These are phyloP conservation scores for Fusarium tricinctum DNA, from an alignment of 2,329 filamentous ascomycete species.

Conservation along the genomic window DNA sequence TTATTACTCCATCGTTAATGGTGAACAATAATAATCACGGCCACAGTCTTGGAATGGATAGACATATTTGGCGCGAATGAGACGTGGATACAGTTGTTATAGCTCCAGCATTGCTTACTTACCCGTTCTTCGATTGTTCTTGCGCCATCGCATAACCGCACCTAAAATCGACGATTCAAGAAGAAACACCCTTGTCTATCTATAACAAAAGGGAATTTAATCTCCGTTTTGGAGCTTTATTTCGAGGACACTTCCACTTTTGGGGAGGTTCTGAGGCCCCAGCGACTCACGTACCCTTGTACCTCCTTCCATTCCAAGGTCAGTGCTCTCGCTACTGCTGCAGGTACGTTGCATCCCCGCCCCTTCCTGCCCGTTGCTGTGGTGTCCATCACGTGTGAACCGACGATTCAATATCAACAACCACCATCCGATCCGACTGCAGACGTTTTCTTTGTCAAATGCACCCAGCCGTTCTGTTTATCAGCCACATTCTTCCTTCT, in stretches of 20 bases:
- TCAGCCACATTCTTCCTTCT: conserved; percentile 26
- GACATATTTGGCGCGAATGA: conserved; percentile 3
- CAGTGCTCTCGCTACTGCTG: conserved; percentile 40
- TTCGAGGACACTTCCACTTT: conserved; percentile 33
- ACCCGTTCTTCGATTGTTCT: neutral
- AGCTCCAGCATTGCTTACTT: neutral
- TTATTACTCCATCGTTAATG: neutral
- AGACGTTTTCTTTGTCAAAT: conserved; percentile 4
- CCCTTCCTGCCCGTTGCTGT: conserved; percentile 49
- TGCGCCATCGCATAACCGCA: neutral
- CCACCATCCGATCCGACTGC: conserved; percentile 17
- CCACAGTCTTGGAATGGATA: conserved; percentile 4
- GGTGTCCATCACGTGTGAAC: conserved; percentile 53
- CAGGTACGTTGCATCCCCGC: conserved; percentile 44
- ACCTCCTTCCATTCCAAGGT: conserved; percentile 36
- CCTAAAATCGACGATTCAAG: conserved; percentile 26
- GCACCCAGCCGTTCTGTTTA: conserved; percentile 23
- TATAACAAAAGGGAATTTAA: conserved; percentile 37
- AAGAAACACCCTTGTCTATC: conserved; percentile 12
- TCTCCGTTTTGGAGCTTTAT: conserved; percentile 27
- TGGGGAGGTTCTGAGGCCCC: conserved; percentile 10
- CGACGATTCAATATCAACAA: conserved; percentile 47
- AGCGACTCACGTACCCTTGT: conserved; percentile 25
- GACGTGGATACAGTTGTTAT: conserved; percentile 6
- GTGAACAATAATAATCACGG: neutral